Base-by-base conservation (phyloP, 1,284 basidiomycete species). In the Cutaneotrichosporon curvatum region DNA sequence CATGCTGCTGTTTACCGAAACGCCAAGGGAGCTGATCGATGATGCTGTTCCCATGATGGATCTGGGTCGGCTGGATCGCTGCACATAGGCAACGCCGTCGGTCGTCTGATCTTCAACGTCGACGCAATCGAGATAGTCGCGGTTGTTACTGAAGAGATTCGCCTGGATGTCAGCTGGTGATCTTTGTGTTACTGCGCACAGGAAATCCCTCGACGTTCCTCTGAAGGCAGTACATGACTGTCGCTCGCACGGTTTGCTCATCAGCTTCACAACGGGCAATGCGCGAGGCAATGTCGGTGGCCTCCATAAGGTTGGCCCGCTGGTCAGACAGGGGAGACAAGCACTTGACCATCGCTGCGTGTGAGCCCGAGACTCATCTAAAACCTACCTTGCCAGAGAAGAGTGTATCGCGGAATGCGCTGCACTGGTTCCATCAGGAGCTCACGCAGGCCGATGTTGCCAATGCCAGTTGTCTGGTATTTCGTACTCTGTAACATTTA, bases 351-450 rank as follows among this genome's bases (percentile, higher is more conserved):
- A 94, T 92, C 2, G 78, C 74, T 75, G 43, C n/a, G n/a, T n/a
- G 37, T 43, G 14, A 49, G 43, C 21, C 28, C 12, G 9, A 16
- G 34, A 20, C 15, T 19, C 14, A 22, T 36, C n/a, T 23, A 19
- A 30, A 31, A 46, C 57, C 50, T 22, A 64, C 77, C 83, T 56
- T 89, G 84, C 70, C 96, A 88, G 54, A 99, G 78, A 20, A 99
- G 77, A 2, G 89, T 95, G 72, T 98, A 98, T 47, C 94, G 79
- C 1, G 95, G 92, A 55, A 98, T 89, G 22, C 95, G 83, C 68
- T 99, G 95, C n/a, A 97, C 88, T n/a, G 95, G 95, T 63, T 98
- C 95, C 81, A 97, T 96, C 35, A 99, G 77, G 35, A 99, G 80
- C 69, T 98, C 94, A 18, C 89, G 81, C 34, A 99, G 76, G 12